Percentiles rank a stretch among this genome's conserved stretches.
phyloP scores from a whole-genome alignment of 2,329 filamentous ascomycete genomes.

The Grosmannia huntii region DNA sequence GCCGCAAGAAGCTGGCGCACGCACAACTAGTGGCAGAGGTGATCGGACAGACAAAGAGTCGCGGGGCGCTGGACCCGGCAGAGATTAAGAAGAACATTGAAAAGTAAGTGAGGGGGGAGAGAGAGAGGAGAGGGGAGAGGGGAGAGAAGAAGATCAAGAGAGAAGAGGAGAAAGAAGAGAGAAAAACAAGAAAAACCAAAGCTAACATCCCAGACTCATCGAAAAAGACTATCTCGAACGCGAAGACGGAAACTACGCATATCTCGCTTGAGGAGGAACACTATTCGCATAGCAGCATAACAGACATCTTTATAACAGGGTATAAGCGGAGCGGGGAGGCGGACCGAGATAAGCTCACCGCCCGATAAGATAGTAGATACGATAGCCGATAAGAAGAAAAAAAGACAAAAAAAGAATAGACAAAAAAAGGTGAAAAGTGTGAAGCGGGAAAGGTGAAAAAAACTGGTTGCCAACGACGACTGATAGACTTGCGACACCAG shows the following conservation, averaged over 20 bases:
- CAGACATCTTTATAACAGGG: not conserved
- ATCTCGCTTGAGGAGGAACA: conserved; percentile 41
- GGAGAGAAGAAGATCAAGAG: not conserved
- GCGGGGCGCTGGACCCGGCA: conserved; percentile 70
- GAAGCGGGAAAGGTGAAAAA: not conserved
- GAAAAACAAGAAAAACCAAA: not conserved
- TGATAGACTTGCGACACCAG: not conserved
- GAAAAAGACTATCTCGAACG: conserved; percentile 90
- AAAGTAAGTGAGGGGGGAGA: conserved; percentile 42
- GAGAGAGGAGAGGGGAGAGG: not conserved
- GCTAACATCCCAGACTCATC: conserved; percentile 47
- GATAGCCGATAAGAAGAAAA: conserved; percentile 4
- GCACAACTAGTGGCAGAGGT: conserved; percentile 83
- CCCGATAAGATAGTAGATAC: conserved; percentile 14
- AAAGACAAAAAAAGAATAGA: conserved; percentile 4
- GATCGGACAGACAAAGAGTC: conserved; percentile 75
- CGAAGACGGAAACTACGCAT: conserved; percentile 57
- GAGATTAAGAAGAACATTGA: conserved; percentile 98
- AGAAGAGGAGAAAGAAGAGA: not conserved
- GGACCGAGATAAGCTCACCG: not conserved
- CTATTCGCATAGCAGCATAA: not conserved
- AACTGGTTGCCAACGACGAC: not conserved
- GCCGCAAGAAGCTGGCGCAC: conserved; percentile 74
- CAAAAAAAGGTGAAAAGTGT: conserved; percentile 1
- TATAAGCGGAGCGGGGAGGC: too few relatives aligned